Base-by-base conservation (phyloP, 257 asterid genomes). In the Forsythia suspensa region DNA sequence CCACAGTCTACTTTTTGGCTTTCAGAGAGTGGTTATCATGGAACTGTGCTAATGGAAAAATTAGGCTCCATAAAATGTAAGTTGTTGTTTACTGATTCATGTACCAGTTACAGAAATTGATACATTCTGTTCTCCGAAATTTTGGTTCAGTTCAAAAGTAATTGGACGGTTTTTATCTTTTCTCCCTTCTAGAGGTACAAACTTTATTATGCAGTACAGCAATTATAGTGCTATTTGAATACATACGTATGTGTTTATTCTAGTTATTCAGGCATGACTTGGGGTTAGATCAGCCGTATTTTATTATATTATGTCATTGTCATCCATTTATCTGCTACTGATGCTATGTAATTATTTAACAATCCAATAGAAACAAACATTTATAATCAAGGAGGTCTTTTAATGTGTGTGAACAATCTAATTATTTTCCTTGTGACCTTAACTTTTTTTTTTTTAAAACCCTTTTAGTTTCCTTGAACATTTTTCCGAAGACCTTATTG, bases 41-140 rank as follows among this genome's bases (percentile, higher is more conserved):
- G 52, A 55, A 73, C 68, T 40, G 72, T 51, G 79, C 77, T 75
- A 42, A 70, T 44, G n/a, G 79, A 52, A 20, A 73, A 61, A 40
- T 16, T 34, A 55, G 70, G 67, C 29, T 81, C 51, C 70, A 77
- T 8, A 20, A 20, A 70, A 55, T 61, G 75, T 74, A 71, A 46
- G 80, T 59, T 71, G 38, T 42, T 69, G 8, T 40, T 18, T 16
- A 81, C 39, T 24, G 70, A 73, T 65, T 55, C 65, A 72, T 81
- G 51, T 42, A 39, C 24, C 55, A 76, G 63, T 40, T 5, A 73
- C 63, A 46, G 79, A 76, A 66, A 59, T 68, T 40, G 42, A 44
- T 29, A 51, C 63, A 34, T 75, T 70, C 61, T 70, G 38, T 63
- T 39, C 52, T 42, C 55, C 4, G 9, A 55, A 55, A 52, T 73